phyloP scores from a whole-genome alignment of 2,329 filamentous ascomycete genomes.

The Cytospora leucostoma region DNA sequence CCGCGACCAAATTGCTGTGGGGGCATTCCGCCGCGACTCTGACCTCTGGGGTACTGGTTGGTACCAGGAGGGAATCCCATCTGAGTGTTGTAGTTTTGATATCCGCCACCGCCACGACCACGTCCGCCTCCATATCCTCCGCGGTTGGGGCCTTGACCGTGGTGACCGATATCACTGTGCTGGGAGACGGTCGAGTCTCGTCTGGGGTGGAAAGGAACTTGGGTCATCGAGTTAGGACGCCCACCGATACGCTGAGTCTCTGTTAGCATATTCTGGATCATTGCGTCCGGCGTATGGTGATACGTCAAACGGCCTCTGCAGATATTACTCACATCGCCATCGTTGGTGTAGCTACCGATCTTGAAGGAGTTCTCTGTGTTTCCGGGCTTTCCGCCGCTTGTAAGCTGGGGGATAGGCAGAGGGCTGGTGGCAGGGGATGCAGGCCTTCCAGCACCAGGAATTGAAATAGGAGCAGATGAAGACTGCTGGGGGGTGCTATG shows the following conservation, averaged over 20 bases:
- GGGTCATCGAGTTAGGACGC: conserved; percentile 56
- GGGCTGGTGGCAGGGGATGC: conserved; percentile 86
- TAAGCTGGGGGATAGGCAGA: conserved; percentile 86
- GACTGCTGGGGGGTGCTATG: conserved; percentile 66
- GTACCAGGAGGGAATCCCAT: conserved; percentile 46
- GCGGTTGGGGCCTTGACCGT: conserved; percentile 60
- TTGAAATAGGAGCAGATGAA: conserved; percentile 60
- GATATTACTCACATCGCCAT: conserved; percentile 71
- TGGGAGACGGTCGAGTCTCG: conserved; percentile 84
- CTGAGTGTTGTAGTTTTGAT: conserved; percentile 51
- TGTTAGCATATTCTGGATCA: conserved; percentile 26
- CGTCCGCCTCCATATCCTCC: conserved; percentile 52
- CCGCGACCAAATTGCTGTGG: conserved; percentile 44
- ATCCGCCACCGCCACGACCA: conserved; percentile 51
- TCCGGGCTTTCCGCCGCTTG: conserved; percentile 76
- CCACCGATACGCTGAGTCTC: conserved; percentile 65
- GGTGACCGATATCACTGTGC: conserved; percentile 71
- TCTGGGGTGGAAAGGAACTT: conserved; percentile 63
- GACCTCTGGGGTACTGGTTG: conserved; percentile 40
- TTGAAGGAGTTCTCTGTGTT: conserved; percentile 61
- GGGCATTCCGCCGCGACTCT: conserved; percentile 51
- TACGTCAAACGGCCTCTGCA: neutral
- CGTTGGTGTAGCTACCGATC: conserved; percentile 77
- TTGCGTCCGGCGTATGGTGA: conserved; percentile 29
- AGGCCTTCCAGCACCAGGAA: conserved; percentile 68